Evolutionary conservation across 148 eudicot genomes (phyloP).

Genomic region (Polygonum aviculare): DNA sequence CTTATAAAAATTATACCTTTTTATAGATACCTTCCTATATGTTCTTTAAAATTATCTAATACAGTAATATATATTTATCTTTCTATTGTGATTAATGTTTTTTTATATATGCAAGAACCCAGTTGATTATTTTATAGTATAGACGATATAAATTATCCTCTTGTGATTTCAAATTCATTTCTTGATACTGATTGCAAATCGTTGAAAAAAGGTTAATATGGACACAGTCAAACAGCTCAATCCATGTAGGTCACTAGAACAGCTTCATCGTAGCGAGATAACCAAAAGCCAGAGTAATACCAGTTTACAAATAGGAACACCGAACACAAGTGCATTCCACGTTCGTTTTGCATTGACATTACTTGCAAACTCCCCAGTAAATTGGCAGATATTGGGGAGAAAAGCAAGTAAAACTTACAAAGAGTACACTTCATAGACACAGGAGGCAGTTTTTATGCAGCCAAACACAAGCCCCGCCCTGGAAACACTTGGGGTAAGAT

Average conservation of each 20-base stretch:
- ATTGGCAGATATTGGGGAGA: not conserved
- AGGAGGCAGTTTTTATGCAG: not conserved
- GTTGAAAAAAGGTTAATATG: too few relatives aligned
- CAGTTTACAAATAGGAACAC: not conserved
- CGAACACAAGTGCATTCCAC: not conserved
- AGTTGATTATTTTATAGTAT: too few relatives aligned
- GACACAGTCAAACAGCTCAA: not conserved
- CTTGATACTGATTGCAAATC: too few relatives aligned
- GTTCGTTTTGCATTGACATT: not conserved
- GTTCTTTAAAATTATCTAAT: too few relatives aligned
- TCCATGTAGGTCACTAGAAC: not conserved
- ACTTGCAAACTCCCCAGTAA: not conserved
- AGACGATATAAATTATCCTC: too few relatives aligned
- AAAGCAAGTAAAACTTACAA: not conserved
- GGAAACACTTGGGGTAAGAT: constrained; percentile 8
- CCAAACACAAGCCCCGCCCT: constrained; percentile 29
- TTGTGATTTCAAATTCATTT: too few relatives aligned
- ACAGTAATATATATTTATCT: too few relatives aligned
- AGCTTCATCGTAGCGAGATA: not conserved
- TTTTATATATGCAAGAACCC: too few relatives aligned
- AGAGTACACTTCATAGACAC: not conserved
- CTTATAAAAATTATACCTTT: too few relatives aligned
- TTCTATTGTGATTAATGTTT: too few relatives aligned
- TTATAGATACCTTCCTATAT: too few relatives aligned
- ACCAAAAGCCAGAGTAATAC: not conserved